phyloP scores from a whole-genome alignment of 345 rosid species.

The Geranium brycei region DNA sequence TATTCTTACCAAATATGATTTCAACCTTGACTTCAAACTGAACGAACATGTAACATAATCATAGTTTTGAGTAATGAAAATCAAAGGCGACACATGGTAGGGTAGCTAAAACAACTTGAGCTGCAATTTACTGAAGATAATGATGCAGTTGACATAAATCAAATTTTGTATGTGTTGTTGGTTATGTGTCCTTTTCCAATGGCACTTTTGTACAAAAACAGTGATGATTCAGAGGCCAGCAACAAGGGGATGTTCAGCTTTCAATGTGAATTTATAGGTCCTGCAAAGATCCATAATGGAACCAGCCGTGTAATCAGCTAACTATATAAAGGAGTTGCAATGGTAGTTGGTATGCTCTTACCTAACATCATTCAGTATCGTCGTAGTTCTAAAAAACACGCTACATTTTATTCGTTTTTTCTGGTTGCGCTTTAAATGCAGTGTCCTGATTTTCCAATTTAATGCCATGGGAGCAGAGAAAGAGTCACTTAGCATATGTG shows the following conservation, averaged over 20 bases:
- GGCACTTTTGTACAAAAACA: background rate
- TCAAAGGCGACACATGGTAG: background rate
- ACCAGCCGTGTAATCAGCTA: background rate
- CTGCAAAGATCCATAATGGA: background rate
- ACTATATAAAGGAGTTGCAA: background rate
- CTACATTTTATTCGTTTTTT: background rate
- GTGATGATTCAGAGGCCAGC: background rate
- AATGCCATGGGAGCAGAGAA: no score
- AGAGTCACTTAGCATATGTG: no score
- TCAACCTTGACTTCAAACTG: background rate
- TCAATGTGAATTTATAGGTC: background rate
- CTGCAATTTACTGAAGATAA: background rate
- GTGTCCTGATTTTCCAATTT: no score
- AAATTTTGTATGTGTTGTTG: background rate
- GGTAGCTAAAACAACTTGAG: background rate
- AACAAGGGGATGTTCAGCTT: background rate
- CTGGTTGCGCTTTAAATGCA: no score
- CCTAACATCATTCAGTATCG: background rate
- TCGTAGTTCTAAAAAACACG: background rate
- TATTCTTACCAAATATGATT: background rate
- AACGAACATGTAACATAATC: background rate
- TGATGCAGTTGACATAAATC: background rate
- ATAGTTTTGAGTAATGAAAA: no score
- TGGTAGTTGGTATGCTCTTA: background rate
- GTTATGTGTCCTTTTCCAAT: background rate